Evolutionary conservation across 2,329 filamentous ascomycete species (phyloP).

Genomic region (Penicillium olsonii): DNA sequence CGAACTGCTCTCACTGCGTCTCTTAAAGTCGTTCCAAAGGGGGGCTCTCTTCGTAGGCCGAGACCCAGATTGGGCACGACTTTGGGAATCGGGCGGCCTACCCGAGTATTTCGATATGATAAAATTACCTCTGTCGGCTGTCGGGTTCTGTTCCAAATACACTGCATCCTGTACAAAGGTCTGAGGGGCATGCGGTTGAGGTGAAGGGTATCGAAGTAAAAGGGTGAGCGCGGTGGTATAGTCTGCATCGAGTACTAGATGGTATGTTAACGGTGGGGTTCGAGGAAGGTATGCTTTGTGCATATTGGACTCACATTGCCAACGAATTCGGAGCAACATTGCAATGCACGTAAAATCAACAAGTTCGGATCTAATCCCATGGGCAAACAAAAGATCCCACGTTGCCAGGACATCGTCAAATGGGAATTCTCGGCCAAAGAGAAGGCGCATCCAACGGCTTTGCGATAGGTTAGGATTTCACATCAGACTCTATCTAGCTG

Average conservation of each 20-base stretch:
- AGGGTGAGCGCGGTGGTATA: constrained; percentile 82
- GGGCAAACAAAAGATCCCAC: constrained; percentile 89
- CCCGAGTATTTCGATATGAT: constrained; percentile 52
- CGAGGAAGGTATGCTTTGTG: constrained; percentile 5
- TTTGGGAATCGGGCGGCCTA: constrained; percentile 40
- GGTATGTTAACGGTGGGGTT: constrained; percentile 21
- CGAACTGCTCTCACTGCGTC: constrained; percentile 32
- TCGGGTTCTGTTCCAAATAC: constrained; percentile 48
- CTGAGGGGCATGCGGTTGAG: constrained; percentile 66
- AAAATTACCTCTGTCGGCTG: constrained; percentile 44
- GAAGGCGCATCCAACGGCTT: constrained; percentile 87
- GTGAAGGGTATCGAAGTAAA: constrained; percentile 78
- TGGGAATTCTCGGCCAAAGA: constrained; percentile 91
- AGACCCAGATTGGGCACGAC: constrained; percentile 20
- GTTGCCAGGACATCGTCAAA: constrained; percentile 80
- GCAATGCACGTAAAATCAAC: constrained; percentile 90
- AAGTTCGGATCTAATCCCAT: constrained; percentile 76
- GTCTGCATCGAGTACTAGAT: constrained; percentile 75
- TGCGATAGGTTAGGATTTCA: constrained; percentile 11
- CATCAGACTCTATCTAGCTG: neutral
- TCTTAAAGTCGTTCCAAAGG: constrained; percentile 32
- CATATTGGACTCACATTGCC: constrained; percentile 66
- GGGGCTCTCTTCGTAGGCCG: constrained; percentile 25
- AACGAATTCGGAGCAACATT: constrained; percentile 89
- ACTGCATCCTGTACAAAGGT: constrained; percentile 85